Percentiles rank a stretch among this genome's conserved stretches.
These are phyloP conservation scores for Pezicula carpinea DNA, from an alignment of 2,329 filamentous ascomycete genomes.

Conservation along the genomic window DNA sequence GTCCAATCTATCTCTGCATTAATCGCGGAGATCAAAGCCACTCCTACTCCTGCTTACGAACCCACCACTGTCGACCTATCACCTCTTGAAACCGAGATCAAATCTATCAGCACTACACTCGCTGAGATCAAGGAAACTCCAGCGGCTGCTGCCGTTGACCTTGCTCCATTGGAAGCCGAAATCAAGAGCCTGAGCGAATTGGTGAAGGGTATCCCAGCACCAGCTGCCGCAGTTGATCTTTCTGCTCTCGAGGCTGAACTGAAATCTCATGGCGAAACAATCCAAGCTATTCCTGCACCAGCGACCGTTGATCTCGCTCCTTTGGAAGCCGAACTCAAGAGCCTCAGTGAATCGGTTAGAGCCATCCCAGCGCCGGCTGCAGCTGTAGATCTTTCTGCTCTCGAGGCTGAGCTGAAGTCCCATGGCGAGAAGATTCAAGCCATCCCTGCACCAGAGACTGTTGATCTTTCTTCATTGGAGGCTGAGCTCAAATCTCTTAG, in stretches of 20 bases:
- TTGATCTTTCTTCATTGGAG: conserved; percentile 8
- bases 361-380: conserved; percentile 5
- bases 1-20: conserved; percentile 9
- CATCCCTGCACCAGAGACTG: conserved; percentile 3
- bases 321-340: conserved; percentile 9
- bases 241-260: conserved; percentile 7
- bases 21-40: conserved; percentile 6
- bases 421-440: conserved; percentile 2
- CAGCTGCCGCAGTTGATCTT: conserved; percentile 4
- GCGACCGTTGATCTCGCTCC: conserved; percentile 1
- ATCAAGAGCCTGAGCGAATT: conserved; percentile 4
- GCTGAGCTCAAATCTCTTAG: conserved; percentile 5
- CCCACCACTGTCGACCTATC: conserved; percentile 9
- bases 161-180: conserved; percentile 1
- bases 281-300: conserved; percentile 7
- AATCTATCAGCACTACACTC: conserved; percentile 7
- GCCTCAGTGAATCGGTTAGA: conserved; percentile 7
- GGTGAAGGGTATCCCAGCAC: conserved; percentile 3
- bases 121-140: not conserved
- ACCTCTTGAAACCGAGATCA: conserved; percentile 8
- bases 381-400: not conserved
- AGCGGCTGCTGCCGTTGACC: conserved; percentile 3
- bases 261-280: not conserved
- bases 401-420: conserved; percentile 4
- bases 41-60: not conserved